phyloP scores from a whole-genome alignment of 2,329 filamentous ascomycete genomes.

The Cylindrodendrum hubeiense region DNA sequence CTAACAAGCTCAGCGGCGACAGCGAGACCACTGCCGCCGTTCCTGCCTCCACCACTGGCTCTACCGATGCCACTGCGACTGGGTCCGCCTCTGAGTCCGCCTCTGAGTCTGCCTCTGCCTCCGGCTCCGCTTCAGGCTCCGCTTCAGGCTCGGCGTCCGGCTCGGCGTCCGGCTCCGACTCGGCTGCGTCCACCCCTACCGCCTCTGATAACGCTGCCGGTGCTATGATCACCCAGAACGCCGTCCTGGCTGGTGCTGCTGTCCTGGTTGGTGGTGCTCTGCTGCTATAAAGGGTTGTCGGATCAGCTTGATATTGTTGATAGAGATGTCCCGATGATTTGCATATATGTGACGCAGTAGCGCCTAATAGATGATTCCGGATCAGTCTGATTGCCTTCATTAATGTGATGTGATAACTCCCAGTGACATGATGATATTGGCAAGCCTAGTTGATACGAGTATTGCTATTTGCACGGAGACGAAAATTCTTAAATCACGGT shows the following conservation, averaged over 20 bases:
- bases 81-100: no score
- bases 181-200: constrained; percentile 31
- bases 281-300: constrained; percentile 44
- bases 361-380: constrained; percentile 24
- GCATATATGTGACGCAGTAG: constrained; percentile 3
- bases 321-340: not conserved
- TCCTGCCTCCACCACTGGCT: constrained; percentile 32
- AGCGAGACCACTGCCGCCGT: constrained; percentile 30
- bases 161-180: constrained; percentile 12
- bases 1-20: constrained; percentile 48
- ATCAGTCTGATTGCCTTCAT: constrained; percentile 1
- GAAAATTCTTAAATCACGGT: no score
- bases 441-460: no score
- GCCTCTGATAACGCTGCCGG: constrained; percentile 47
- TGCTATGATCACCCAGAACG: constrained; percentile 50
- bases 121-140: constrained; percentile 7
- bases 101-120: constrained; percentile 15
- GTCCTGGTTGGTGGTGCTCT: constrained; percentile 51
- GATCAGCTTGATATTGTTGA: not conserved
- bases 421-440: no score
- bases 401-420: constrained; percentile 1
- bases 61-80: constrained; percentile 27
- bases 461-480: no score
- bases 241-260: constrained; percentile 51
- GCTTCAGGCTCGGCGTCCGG: constrained; percentile 19